A percentile compares a stretch with the other conserved stretches of the same genome.
Evolutionary conservation across 148 eudicot genomes (phyloP).

Genomic region (Agrostemma githago): DNA sequence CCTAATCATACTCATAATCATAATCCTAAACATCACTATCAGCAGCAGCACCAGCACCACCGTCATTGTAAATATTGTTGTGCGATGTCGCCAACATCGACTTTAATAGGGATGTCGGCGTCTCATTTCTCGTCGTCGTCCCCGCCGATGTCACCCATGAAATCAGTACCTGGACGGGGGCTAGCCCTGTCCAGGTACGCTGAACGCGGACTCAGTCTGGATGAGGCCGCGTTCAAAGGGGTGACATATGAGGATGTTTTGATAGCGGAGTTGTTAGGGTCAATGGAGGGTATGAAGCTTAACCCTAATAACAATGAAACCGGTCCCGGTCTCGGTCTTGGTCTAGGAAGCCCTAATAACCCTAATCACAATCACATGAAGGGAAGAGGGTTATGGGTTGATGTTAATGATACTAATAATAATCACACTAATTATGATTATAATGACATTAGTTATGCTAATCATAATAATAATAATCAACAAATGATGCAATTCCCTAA

Average conservation of each 20-base stretch:
- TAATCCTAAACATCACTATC: neutral
- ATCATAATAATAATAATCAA: conserved; percentile 16
- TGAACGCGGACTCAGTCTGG: conserved; percentile 10
- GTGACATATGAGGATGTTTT: conserved; percentile 50
- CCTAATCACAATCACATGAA: neutral
- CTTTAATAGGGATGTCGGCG: conserved; percentile 37
- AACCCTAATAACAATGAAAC: conserved; percentile 26
- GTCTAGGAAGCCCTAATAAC: conserved; percentile 21
- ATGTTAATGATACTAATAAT: conserved; percentile 26
- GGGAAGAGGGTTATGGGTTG: conserved; percentile 43
- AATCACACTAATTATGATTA: neutral
- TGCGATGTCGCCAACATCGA: conserved; percentile 56
- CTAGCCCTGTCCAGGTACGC: conserved; percentile 30
- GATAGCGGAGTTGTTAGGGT: conserved; percentile 45
- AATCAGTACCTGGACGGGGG: conserved; percentile 18
- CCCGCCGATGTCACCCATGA: conserved; percentile 46
- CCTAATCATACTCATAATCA: conserved; percentile 19
- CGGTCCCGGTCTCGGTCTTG: too few species aligned
- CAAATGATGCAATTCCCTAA: conserved; percentile 30
- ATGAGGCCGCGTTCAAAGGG: conserved; percentile 17
- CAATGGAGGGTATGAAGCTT: conserved; percentile 43
- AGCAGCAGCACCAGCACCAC: neutral
- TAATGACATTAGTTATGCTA: neutral
- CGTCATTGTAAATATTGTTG: conserved; percentile 47
- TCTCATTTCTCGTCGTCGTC: conserved; percentile 21